These are phyloP conservation scores for Aspergillus sp. DNA, from an alignment of 2,329 filamentous ascomycete species.

Conservation along the genomic window DNA sequence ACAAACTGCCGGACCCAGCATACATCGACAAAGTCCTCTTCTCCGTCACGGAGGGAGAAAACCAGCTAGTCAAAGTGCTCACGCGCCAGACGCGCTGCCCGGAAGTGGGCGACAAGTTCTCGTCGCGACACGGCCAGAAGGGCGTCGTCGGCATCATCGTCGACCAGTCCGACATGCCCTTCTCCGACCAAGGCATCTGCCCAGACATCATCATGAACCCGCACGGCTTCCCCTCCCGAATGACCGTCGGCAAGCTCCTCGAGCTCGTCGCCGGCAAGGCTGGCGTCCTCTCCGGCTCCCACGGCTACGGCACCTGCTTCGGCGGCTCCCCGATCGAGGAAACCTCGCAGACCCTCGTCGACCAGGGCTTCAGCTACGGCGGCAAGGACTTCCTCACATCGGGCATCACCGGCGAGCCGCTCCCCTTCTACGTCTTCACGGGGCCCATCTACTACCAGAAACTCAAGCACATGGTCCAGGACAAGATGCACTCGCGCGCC, in stretches of 20 bases:
- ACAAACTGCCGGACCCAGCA: slow-evolving; percentile 71
- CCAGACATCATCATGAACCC: slow-evolving; percentile 99
- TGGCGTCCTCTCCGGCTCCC: slow-evolving; percentile 71
- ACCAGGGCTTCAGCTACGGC: slow-evolving; percentile 88
- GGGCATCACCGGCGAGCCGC: slow-evolving; percentile 85
- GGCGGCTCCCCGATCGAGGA: slow-evolving; percentile 76
- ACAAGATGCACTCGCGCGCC: slow-evolving; percentile 97
- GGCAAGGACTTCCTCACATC: slow-evolving; percentile 96
- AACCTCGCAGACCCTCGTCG: slow-evolving; percentile 76
- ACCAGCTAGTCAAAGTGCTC: slow-evolving; percentile 82
- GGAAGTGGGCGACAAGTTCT: slow-evolving; percentile 97
- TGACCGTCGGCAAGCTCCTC: slow-evolving; percentile 97
- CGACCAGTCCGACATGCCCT: slow-evolving; percentile 93
- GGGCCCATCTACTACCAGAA: slow-evolving; percentile 99
- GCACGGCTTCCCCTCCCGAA: slow-evolving; percentile 97
- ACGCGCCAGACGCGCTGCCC: slow-evolving; percentile 92
- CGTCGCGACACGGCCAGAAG: slow-evolving; percentile 95
- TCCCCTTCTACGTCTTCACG: slow-evolving; percentile 96
- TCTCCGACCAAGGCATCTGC: slow-evolving; percentile 80
- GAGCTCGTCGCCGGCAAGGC: slow-evolving; percentile 93
- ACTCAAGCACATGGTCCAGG: slow-evolving; percentile 99
- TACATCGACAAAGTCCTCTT: slow-evolving; percentile 97
- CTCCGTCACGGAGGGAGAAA: slow-evolving; percentile 78
- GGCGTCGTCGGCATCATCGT: slow-evolving; percentile 95
- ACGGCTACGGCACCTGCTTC: slow-evolving; percentile 85